Evolutionary conservation across 2,329 filamentous ascomycete genomes (phyloP).

Genomic region (Monosporascus sp.): DNA sequence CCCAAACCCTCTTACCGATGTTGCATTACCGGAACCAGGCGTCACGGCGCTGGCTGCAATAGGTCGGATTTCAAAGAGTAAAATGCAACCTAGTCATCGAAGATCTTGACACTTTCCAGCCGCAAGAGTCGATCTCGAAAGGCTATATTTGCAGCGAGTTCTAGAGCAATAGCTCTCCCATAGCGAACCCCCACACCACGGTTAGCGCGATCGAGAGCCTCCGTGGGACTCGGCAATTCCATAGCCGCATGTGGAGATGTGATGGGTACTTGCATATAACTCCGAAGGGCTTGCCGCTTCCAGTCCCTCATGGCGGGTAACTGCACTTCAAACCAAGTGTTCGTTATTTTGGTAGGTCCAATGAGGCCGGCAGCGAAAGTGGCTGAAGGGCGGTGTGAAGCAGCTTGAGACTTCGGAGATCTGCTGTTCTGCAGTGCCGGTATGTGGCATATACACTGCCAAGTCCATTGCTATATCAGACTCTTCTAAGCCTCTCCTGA

Average conservation of each 20-base stretch:
- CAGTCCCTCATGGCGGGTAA: not conserved
- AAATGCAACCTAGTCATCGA: not conserved
- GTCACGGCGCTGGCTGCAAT: not conserved
- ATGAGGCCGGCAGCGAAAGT: not conserved
- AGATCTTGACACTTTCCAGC: not conserved
- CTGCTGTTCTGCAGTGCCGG: not conserved
- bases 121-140: not conserved
- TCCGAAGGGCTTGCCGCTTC: not conserved
- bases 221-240: not conserved
- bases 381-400: not conserved
- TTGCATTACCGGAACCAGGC: not conserved
- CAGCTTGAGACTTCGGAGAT: not conserved
- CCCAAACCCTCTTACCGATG: not conserved
- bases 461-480: not conserved
- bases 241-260: not conserved
- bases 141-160: not conserved
- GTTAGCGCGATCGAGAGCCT: not conserved
- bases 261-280: not conserved
- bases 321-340: not conserved
- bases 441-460: not conserved
- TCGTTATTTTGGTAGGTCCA: not conserved
- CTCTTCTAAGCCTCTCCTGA: not conserved
- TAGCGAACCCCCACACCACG: not conserved
- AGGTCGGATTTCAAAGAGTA: not conserved
- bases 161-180: not conserved